phyloP scores from a whole-genome alignment of 495 filamentous ascomycete genomes.

The Penicillium bialowiezense region DNA sequence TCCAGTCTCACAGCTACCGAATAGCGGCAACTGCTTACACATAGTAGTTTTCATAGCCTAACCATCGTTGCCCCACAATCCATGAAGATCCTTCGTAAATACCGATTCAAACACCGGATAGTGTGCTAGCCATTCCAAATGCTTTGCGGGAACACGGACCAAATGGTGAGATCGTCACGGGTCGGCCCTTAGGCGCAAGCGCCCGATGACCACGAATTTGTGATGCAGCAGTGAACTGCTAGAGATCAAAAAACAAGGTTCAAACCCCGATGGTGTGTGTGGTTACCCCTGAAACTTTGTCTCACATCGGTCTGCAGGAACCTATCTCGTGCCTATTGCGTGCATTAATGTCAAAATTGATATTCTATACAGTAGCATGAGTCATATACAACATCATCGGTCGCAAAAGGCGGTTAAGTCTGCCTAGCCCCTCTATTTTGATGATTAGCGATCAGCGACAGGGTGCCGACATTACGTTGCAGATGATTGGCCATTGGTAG shows the following conservation, averaged over 20 bases:
- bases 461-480: too few relatives aligned
- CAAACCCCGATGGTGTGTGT: neutral
- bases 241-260: neutral
- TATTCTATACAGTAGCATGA: too few relatives aligned
- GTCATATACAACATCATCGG: too few relatives aligned
- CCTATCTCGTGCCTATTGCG: neutral
- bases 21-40: too few relatives aligned
- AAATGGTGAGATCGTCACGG: slow-evolving; percentile 1
- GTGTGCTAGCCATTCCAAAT: neutral
- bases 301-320: slow-evolving; percentile 1
- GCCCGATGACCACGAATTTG: neutral
- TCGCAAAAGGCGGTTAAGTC: too few relatives aligned
- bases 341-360: neutral
- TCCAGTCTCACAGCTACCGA: too few relatives aligned
- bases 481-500: too few relatives aligned
- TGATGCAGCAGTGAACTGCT: neutral
- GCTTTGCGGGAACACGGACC: neutral
- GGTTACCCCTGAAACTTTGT: slow-evolving; percentile 1
- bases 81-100: neutral
- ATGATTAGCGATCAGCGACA: too few relatives aligned
- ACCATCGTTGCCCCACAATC: neutral
- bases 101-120: neutral
- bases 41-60: neutral
- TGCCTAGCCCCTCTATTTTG: too few relatives aligned
- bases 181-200: slow-evolving; percentile 1